These are phyloP conservation scores for Hericium alpestre DNA, from an alignment of 768 basidiomycete species.

Conservation along the genomic window DNA sequence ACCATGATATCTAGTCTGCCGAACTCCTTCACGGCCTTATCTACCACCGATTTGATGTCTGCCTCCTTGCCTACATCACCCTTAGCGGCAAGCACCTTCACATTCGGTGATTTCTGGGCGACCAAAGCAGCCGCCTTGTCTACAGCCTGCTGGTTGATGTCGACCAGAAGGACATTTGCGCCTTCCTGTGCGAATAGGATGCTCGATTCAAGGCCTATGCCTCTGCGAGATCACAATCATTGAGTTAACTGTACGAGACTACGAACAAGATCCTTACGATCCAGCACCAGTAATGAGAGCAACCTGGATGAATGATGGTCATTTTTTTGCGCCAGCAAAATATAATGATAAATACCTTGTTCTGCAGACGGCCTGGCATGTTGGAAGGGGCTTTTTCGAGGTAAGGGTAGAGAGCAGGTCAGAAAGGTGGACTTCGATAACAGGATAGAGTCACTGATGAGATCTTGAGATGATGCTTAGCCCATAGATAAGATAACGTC, in stretches of 20 bases:
- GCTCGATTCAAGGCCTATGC: constrained; percentile 94
- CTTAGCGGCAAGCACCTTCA: constrained; percentile 57
- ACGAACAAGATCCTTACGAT: constrained; percentile 44
- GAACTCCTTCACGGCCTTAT: constrained; percentile 69
- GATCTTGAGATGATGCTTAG: too few relatives aligned
- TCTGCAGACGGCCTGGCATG: constrained; percentile 59
- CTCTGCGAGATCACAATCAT: constrained; percentile 37
- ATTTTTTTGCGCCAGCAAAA: neutral
- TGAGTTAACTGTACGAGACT: neutral
- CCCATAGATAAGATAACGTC: too few relatives aligned
- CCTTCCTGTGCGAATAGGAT: constrained; percentile 92
- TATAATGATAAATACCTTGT: constrained; percentile 36
- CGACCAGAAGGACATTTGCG: constrained; percentile 80
- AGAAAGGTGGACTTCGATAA: too few relatives aligned
- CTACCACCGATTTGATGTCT: constrained; percentile 76
- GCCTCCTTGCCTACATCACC: constrained; percentile 85
- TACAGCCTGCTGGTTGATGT: constrained; percentile 72
- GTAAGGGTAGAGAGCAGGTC: too few relatives aligned
- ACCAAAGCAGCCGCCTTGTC: constrained; percentile 59
- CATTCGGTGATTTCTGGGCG: constrained; percentile 52
- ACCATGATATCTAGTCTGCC: constrained; percentile 97
- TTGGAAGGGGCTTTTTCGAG: neutral
- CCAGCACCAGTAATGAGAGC: constrained; percentile 84
- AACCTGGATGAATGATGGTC: constrained; percentile 29
- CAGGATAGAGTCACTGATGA: too few relatives aligned